Base-by-base conservation (phyloP, 129 eudicot species). In the Deinandra increscens region DNA sequence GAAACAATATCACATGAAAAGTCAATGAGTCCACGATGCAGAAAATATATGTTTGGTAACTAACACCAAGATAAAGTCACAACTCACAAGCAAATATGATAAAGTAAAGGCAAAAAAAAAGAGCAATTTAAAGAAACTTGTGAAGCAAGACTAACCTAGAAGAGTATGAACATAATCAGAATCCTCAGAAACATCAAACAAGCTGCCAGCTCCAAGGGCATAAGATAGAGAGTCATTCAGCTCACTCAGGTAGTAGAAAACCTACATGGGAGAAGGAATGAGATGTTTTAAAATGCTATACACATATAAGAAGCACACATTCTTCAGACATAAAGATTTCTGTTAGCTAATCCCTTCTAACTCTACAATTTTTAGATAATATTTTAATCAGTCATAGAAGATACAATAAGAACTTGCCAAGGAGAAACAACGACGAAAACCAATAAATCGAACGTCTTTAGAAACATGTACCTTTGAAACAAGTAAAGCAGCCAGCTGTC, bases 141-240 rank as follows among this genome's bases (percentile, higher is more conserved):
- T 54, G 22, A 34, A 53, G 39, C 38, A 42, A 73, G 8, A 66
- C 80, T 74, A 71, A 93, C 98, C 95, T 61, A 89, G 91, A 64
- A 93, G 91, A 15, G 98, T 89, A 61, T 86, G 84, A 73, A 93
- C 95, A 63, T 89, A 93, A 77, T 93, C 95, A 18, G 96, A 84
- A 50, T 93, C 95, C 87, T 89, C 98, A 10, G 96, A 81, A 62
- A 93, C 95, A 73, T 93, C 96, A 83, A 93, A 93, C 4, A 84
- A 86, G 37, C 87, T 79, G 62, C 98, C 98, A 68, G 98, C 98
- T 80, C 98, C 98, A 49, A 89, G 88, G 50, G 96, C 96, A 81
- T 89, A 93, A 33, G 95, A 79, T 53, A 93, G 64, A 0, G 98
- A 89, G 76, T 93, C 98, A 71, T 84, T 81, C 20, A 81, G 82